phyloP scores from a whole-genome alignment of 2,329 filamentous ascomycete species.

The Aspergillus sp. region DNA sequence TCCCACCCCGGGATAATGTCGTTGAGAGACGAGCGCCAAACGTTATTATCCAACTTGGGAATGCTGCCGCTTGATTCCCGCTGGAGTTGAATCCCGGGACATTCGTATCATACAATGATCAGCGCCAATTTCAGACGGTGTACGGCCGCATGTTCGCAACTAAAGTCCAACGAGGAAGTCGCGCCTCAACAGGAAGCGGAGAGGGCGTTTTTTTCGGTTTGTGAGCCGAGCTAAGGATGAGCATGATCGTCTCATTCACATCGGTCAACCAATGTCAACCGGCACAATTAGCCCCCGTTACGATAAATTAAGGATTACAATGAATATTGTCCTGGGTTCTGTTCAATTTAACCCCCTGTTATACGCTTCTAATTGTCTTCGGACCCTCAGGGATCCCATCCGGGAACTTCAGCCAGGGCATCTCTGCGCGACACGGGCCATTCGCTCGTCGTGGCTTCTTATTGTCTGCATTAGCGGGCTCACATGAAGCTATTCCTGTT shows the following conservation, averaged over 20 bases:
- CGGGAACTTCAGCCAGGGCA: conserved; percentile 19
- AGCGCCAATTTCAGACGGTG: neutral
- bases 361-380: neutral
- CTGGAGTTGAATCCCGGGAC: neutral
- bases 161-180: conserved; percentile 15
- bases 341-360: neutral
- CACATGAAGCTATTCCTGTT: conserved; percentile 1
- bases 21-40: neutral
- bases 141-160: neutral
- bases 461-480: conserved; percentile 19
- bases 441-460: conserved; percentile 25
- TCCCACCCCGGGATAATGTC: conserved; percentile 4
- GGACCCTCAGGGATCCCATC: conserved; percentile 4
- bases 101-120: neutral
- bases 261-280: conserved; percentile 12
- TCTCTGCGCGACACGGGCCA: conserved; percentile 32
- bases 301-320: conserved; percentile 3
- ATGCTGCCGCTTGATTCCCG: neutral
- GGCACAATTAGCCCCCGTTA: neutral
- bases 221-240: conserved; percentile 17
- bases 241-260: conserved; percentile 15
- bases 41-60: neutral
- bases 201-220: conserved; percentile 11
- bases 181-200: conserved; percentile 5
- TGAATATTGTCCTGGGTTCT: conserved; percentile 1